These are phyloP conservation scores for Nothophoma quercina DNA, from an alignment of 2,329 filamentous ascomycete species.

Conservation along the genomic window DNA sequence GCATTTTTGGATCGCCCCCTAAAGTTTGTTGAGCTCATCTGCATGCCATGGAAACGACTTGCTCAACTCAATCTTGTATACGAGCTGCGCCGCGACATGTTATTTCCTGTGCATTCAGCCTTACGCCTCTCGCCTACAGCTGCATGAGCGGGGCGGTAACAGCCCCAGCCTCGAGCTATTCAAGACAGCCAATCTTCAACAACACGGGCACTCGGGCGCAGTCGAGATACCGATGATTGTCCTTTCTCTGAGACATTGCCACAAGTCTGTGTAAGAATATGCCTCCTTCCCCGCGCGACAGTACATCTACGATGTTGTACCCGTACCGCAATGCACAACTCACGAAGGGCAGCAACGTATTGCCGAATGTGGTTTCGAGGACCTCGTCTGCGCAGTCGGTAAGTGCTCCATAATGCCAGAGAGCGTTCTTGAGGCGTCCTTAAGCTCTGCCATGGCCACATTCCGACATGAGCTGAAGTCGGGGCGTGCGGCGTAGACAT, in stretches of 20 bases:
- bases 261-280: background rate
- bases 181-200: background rate
- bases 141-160: constrained; percentile 2
- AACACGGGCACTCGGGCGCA: background rate
- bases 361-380: background rate
- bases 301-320: background rate
- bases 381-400: background rate
- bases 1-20: background rate
- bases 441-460: constrained; percentile 22
- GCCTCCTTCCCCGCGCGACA: background rate
- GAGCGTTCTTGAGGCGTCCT: constrained; percentile 17
- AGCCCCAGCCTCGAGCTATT: constrained; percentile 1
- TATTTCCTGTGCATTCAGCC: constrained; percentile 9
- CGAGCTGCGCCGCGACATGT: constrained; percentile 2
- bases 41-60: background rate
- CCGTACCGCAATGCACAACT: background rate
- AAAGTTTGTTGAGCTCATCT: background rate
- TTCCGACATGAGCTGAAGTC: constrained; percentile 14
- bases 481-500: constrained; percentile 22
- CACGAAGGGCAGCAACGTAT: background rate
- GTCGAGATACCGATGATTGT: background rate
- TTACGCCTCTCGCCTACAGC: constrained; percentile 8
- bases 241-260: background rate
- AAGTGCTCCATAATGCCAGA: background rate
- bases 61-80: background rate